Conservation (phyloP, 805 yeast species). For the Starmerella bombi region DNA sequence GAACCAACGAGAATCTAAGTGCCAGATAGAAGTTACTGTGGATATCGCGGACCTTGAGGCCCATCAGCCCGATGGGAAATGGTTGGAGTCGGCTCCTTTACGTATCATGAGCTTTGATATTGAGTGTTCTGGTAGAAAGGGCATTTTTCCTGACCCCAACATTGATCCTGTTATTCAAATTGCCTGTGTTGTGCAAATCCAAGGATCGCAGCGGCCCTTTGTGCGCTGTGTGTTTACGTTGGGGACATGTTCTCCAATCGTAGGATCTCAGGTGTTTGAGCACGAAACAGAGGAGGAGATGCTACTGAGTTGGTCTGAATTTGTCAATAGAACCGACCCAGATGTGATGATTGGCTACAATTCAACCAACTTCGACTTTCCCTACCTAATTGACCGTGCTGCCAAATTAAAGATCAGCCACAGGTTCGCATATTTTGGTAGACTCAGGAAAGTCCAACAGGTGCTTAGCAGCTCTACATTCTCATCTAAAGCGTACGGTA, state of each 20-base stretch:
- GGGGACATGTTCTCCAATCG: slow-evolving; percentile 79
- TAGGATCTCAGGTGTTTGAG: slow-evolving; percentile 80
- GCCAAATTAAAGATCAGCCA: slow-evolving; percentile 45
- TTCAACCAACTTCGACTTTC: slow-evolving; percentile 87
- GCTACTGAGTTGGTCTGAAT: slow-evolving; percentile 77
- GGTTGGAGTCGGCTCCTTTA: slow-evolving; percentile 85
- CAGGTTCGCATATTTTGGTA: slow-evolving; percentile 76
- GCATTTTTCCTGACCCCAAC: slow-evolving; percentile 90
- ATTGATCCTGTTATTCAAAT: slow-evolving; percentile 92
- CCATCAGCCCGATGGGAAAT: slow-evolving; percentile 85
- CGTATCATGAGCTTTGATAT: slow-evolving; percentile 91
- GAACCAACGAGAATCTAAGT: slow-evolving; percentile 41
- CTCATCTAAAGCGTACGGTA: slow-evolving; percentile 92
- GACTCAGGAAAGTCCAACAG: slow-evolving; percentile 54
- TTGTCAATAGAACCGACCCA: slow-evolving; percentile 74
- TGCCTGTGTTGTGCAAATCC: slow-evolving; percentile 79
- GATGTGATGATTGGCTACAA: slow-evolving; percentile 96
- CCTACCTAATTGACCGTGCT: slow-evolving; percentile 83
- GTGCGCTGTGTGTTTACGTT: slow-evolving; percentile 91
- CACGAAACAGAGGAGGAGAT: slow-evolving; percentile 65
- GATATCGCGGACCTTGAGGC: slow-evolving; percentile 56
- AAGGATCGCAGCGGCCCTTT: slow-evolving; percentile 79
- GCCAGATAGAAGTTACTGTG: slow-evolving; percentile 73
- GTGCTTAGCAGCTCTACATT: slow-evolving; percentile 71
- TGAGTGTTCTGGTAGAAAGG: slow-evolving; percentile 96